phyloP scores from a whole-genome alignment of 2,329 filamentous ascomycete species.

The Claviceps sp. region DNA sequence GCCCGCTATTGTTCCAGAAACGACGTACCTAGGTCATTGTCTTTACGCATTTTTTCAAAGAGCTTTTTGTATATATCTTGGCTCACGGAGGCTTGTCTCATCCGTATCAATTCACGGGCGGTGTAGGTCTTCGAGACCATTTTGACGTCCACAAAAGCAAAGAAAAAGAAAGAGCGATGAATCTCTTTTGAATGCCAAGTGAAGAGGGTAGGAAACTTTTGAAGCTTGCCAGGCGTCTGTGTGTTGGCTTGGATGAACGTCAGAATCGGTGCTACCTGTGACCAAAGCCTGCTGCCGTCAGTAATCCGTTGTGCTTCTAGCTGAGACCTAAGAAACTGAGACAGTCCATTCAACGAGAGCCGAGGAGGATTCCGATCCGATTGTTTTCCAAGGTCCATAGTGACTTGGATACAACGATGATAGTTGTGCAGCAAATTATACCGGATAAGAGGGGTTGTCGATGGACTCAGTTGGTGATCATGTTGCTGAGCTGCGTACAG shows the following conservation, averaged over 20 bases:
- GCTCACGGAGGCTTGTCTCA: constrained; percentile 16
- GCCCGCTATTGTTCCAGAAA: not conserved
- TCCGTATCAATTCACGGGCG: constrained; percentile 28
- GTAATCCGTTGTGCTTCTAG: constrained; percentile 16
- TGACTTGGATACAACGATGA: constrained; percentile 16
- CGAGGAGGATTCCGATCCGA: constrained; percentile 11
- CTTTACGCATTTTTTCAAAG: constrained; percentile 21
- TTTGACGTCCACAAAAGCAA: constrained; percentile 23
- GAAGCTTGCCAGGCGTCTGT: constrained; percentile 8
- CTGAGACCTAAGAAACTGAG: constrained; percentile 14
- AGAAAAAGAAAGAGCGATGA: constrained; percentile 26
- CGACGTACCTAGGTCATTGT: constrained; percentile 27
- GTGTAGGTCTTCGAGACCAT: constrained; percentile 33
- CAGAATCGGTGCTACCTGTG: constrained; percentile 20
- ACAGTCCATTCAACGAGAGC: constrained; percentile 9
- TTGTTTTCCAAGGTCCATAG: constrained; percentile 17
- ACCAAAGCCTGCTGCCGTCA: constrained; percentile 16
- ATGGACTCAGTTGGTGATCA: constrained; percentile 22
- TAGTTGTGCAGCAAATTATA: constrained; percentile 19
- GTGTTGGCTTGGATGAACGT: constrained; percentile 18
- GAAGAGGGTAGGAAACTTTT: constrained; percentile 25
- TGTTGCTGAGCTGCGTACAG: constrained; percentile 21
- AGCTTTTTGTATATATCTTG: constrained; percentile 16
- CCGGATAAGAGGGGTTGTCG: constrained; percentile 16
- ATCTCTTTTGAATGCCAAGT: constrained; percentile 21